Percentiles rank a stretch among this genome's conserved stretches.
Evolutionary conservation across 1,139 yeast species (phyloP).

Genomic region (Citeromyces siamensis): DNA sequence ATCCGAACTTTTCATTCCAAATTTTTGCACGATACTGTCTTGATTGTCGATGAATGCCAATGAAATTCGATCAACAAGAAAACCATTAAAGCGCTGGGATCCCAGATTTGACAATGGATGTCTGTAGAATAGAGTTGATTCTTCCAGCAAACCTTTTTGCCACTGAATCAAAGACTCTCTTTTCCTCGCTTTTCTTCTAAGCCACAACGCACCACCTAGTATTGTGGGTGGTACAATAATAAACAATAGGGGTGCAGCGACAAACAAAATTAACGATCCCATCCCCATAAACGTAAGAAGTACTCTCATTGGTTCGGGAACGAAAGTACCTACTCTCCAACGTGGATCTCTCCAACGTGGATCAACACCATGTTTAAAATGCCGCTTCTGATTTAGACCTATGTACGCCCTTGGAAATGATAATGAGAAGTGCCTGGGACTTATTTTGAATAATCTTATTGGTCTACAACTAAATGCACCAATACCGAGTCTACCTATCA

Average conservation of each 20-base stretch:
- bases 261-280: conserved; percentile 19
- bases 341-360: too few species aligned
- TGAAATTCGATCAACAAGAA: conserved; percentile 18
- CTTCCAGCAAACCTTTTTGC: conserved; percentile 4
- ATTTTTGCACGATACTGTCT: conserved; percentile 15
- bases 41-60: conserved; percentile 22
- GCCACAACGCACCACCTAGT: conserved; percentile 18
- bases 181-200: conserved; percentile 12
- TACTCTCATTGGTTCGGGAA: conserved; percentile 20
- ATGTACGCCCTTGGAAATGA: too few species aligned
- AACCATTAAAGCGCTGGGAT: conserved; percentile 13
- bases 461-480: too few species aligned
- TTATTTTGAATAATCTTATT: too few species aligned
- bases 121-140: neutral
- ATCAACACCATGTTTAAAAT: too few species aligned
- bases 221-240: conserved; percentile 22
- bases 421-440: too few species aligned
- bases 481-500: too few species aligned
- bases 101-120: neutral
- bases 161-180: conserved; percentile 9
- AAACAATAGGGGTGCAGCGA: conserved; percentile 22
- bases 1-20: conserved; percentile 9
- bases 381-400: too few species aligned
- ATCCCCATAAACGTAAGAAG: conserved; percentile 15
- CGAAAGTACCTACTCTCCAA: too few species aligned